Evolutionary conservation across 2,329 filamentous ascomycete species (phyloP), one percentile per base, ranked within the genome.

Genomic region (Zymoseptoria pseudotritici): DNA sequence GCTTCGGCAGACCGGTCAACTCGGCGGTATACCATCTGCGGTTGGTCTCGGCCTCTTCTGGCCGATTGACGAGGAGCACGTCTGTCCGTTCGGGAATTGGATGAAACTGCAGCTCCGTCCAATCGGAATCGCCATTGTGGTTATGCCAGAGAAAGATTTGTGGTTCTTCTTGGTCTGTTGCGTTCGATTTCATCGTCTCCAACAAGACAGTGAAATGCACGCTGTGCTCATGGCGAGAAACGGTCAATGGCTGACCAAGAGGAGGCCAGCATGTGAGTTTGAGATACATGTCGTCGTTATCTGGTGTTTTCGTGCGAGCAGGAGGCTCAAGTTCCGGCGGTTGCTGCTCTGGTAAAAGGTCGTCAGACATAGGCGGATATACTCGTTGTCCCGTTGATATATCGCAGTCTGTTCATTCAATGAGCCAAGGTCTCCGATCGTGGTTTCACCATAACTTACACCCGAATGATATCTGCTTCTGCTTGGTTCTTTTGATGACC

Each of bases 71-170:
- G 1, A 72, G 62, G 56, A 72, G 59, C 13, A 70, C 61, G 50
- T 72, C 65, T 13, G 67, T 59, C 49, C 56, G 60, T 2, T 70
- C 66, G 11, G 67, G 62, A 4, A 70, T 71, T 31, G 72, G 67
- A 56, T 83, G 78, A 2, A 94, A 76, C 24, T 76, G 75, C 19
- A 83, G 77, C 21, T 87, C 82, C 5, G 70, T 76, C 82, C 79
- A 92, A 77, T 74, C 75, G 62, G 85, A 82, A 79, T 65, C 79
- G 42, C 72, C 78, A 24, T 76, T 71, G 56, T 83, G 82, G 66
- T 88, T 86, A 63, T 90, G 84, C 90, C 91, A 96, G 7, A 95
- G 74, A 17, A 83, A 83, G 31, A 91, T 83, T 66, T 94, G 82
- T 87, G 89, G 94, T 62, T 84, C 77, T 17, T 82, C 75, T 7